Percentiles rank a stretch among this genome's conserved stretches.
These are phyloP conservation scores for Solanum ossicruentum DNA, from an alignment of 257 asterid species.

Conservation along the genomic window DNA sequence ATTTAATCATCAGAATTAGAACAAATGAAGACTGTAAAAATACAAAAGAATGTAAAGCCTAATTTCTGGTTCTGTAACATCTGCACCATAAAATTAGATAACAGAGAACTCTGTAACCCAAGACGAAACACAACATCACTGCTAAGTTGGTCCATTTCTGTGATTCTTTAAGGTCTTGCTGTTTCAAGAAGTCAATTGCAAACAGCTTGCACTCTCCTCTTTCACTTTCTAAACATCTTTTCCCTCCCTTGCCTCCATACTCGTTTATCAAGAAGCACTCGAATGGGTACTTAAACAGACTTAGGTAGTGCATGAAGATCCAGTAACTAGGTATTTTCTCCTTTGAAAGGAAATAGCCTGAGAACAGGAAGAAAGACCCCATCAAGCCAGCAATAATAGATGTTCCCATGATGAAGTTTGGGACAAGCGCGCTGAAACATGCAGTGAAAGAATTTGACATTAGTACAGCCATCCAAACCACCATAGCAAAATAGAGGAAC, in stretches of 20 bases:
- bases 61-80: constrained; percentile 39
- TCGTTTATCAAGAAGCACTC: constrained; percentile 79
- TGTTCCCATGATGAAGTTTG: constrained; percentile 76
- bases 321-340: constrained; percentile 56
- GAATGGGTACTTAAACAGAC: constrained; percentile 75
- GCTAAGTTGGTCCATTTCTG: constrained; percentile 62
- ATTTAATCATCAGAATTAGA: neutral
- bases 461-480: constrained; percentile 60
- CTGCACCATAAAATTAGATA: constrained; percentile 50
- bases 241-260: constrained; percentile 52
- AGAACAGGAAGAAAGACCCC: constrained; percentile 88
- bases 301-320: constrained; percentile 83
- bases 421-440: constrained; percentile 75
- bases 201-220: constrained; percentile 35
- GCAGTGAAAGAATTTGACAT: constrained; percentile 85
- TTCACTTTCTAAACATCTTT: constrained; percentile 37
- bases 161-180: constrained; percentile 44
- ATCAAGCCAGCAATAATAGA: constrained; percentile 76
- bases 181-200: constrained; percentile 44
- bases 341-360: constrained; percentile 64
- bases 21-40: neutral
- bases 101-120: constrained; percentile 62
- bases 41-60: neutral
- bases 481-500: constrained; percentile 54
- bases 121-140: constrained; percentile 52